phyloP scores from a whole-genome alignment of 2,329 filamentous ascomycete genomes.

The Ophiosphaerella narmari region DNA sequence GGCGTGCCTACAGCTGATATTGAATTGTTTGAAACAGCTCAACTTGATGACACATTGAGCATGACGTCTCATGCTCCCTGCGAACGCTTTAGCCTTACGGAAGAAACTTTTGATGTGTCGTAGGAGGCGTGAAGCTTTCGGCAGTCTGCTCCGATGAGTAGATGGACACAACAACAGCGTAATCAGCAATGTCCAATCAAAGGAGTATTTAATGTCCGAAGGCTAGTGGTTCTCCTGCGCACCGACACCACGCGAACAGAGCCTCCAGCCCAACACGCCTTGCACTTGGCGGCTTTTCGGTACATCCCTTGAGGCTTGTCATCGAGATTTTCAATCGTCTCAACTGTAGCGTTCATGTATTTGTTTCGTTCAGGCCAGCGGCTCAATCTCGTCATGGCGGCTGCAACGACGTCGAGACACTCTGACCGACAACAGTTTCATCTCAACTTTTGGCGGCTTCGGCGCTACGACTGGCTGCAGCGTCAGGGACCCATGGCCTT shows the following conservation, averaged over 20 bases:
- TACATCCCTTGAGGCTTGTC: neutral
- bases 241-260: conserved; percentile 27
- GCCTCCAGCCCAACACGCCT: conserved; percentile 17
- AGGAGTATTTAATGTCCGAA: conserved; percentile 13
- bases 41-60: neutral
- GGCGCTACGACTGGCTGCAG: conserved; percentile 27
- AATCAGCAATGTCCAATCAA: conserved; percentile 18
- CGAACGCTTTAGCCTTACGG: neutral
- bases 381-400: conserved; percentile 17
- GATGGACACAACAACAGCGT: conserved; percentile 3
- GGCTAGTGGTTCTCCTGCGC: conserved; percentile 27
- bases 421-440: conserved; percentile 33
- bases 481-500: conserved; percentile 23
- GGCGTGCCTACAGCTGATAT: conserved; percentile 2
- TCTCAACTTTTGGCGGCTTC: conserved; percentile 22
- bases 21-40: conserved; percentile 17
- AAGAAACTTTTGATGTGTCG: conserved; percentile 15
- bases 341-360: neutral
- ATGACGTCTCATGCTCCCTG: neutral
- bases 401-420: conserved; percentile 38
- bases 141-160: conserved; percentile 5
- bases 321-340: conserved; percentile 1
- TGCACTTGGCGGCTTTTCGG: conserved; percentile 8
- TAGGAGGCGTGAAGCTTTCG: conserved; percentile 17
- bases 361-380: neutral